Percentiles rank a stretch among this genome's conserved stretches.
These are phyloP conservation scores for Wickerhamiella lipophila DNA, from an alignment of 805 yeast genomes.

Conservation along the genomic window DNA sequence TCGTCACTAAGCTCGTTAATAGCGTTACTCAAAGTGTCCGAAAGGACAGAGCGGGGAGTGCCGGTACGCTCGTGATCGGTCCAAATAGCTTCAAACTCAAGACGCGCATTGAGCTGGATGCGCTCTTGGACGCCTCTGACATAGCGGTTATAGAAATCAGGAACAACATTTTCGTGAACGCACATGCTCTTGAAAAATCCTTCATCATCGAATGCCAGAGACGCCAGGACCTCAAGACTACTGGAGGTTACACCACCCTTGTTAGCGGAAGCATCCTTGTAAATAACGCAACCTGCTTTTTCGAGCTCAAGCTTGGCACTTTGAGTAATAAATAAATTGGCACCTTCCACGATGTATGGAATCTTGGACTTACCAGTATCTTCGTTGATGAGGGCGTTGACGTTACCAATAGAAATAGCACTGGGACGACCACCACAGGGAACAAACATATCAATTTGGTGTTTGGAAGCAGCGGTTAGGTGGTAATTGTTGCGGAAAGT, in stretches of 20 bases:
- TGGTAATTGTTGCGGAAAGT: slow-evolving; percentile 87
- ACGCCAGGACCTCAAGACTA: slow-evolving; percentile 87
- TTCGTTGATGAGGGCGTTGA: slow-evolving; percentile 56
- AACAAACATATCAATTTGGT: slow-evolving; percentile 69
- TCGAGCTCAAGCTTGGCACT: slow-evolving; percentile 81
- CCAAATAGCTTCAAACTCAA: slow-evolving; percentile 85
- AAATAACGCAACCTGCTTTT: slow-evolving; percentile 70
- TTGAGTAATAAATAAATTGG: slow-evolving; percentile 89
- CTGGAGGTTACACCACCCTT: slow-evolving; percentile 99
- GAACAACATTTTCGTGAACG: slow-evolving; percentile 41
- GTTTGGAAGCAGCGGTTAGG: slow-evolving; percentile 51
- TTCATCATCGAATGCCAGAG: slow-evolving; percentile 77
- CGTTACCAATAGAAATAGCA: slow-evolving; percentile 80
- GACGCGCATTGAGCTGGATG: slow-evolving; percentile 63
- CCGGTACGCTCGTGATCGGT: slow-evolving; percentile 52
- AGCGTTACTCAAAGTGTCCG: slow-evolving; percentile 72
- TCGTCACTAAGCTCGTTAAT: slow-evolving; percentile 80
- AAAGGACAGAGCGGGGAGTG: slow-evolving; percentile 45
- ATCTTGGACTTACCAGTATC: slow-evolving; percentile 58
- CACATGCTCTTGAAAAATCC: slow-evolving; percentile 74
- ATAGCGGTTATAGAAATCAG: slow-evolving; percentile 68
- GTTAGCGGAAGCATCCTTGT: slow-evolving; percentile 94
- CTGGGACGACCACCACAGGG: slow-evolving; percentile 99
- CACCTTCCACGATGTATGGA: slow-evolving; percentile 93
- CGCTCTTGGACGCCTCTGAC: slow-evolving; percentile 72